Percentiles rank a stretch among this genome's conserved stretches.
These are phyloP conservation scores for Tinospora cordifolia DNA, from an alignment of 164 flowering plant genomes.

Conservation along the genomic window DNA sequence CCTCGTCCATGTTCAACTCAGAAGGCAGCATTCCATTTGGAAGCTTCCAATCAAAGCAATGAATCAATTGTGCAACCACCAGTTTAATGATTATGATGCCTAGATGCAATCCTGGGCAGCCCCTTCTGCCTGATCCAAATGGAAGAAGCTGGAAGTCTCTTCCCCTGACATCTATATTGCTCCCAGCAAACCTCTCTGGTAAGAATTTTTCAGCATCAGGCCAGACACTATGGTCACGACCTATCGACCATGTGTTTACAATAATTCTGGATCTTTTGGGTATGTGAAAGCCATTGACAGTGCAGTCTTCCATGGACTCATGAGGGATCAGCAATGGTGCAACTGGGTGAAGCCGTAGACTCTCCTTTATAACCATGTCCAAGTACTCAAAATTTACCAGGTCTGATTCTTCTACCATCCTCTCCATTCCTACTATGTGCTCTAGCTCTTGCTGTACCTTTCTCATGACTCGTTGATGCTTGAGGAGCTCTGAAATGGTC, in stretches of 20 bases:
- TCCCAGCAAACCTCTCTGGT: constrained; percentile 18
- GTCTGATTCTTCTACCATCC: constrained; percentile 21
- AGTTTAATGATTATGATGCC: constrained; percentile 10
- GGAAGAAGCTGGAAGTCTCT: constrained; percentile 17
- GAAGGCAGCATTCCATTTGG: constrained; percentile 8
- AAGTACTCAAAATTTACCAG: constrained; percentile 20
- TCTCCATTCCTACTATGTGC: constrained; percentile 14
- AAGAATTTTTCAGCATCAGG: constrained; percentile 12
- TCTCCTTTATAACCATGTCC: constrained; percentile 30
- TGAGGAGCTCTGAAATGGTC: constrained; percentile 11
- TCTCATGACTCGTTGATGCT: constrained; percentile 17
- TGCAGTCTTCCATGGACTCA: constrained; percentile 19
- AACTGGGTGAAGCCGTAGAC: constrained; percentile 24
- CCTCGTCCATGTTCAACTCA: constrained; percentile 20
- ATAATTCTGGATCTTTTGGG: constrained; percentile 21
- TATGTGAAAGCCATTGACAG: constrained; percentile 20
- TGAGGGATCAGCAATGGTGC: constrained; percentile 26
- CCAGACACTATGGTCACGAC: constrained; percentile 23
- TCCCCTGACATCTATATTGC: constrained; percentile 8
- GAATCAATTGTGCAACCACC: constrained; percentile 16
- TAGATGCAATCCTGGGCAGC: constrained; percentile 18
- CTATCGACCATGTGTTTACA: constrained; percentile 24
- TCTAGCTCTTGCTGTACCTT: constrained; percentile 21
- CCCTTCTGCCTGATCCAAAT: constrained; percentile 18
- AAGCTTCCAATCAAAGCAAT: constrained; percentile 22